Conservation (phyloP, 1,284 basidiomycete species). For the Tilletia indica region DNA sequence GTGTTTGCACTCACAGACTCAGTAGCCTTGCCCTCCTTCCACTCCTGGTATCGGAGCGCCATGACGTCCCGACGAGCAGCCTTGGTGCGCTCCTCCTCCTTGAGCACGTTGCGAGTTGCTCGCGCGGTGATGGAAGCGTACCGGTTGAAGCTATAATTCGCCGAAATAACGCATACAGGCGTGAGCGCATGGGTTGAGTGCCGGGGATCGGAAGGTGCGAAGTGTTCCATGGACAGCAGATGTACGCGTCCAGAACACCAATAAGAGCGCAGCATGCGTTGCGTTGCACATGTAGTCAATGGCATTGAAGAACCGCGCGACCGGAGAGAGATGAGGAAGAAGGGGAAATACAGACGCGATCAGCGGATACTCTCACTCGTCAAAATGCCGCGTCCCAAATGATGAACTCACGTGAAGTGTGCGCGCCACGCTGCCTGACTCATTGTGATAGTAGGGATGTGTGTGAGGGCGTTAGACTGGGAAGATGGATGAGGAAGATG, state of each 20-base stretch:
- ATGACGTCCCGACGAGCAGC: conserved; percentile 56
- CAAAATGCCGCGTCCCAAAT: neutral
- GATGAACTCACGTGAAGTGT: conserved; percentile 49
- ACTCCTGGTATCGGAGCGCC: conserved; percentile 57
- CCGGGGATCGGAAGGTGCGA: neutral
- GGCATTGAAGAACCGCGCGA: too few relatives aligned
- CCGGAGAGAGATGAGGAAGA: neutral
- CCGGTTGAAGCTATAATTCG: conserved; percentile 57
- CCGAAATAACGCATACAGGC: neutral
- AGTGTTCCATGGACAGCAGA: neutral
- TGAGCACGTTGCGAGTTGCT: conserved; percentile 57
- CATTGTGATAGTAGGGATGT: conserved; percentile 26
- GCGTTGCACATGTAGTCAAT: too few relatives aligned
- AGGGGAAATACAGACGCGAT: too few relatives aligned
- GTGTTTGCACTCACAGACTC: conserved; percentile 46
- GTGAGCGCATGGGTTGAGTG: neutral
- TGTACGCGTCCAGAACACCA: too few relatives aligned
- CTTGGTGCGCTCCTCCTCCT: conserved; percentile 57
- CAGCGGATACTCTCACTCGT: too few relatives aligned
- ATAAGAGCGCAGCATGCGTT: too few relatives aligned
- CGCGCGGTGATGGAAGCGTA: conserved; percentile 57
- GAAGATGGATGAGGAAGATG: too few relatives aligned
- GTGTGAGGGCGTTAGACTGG: too few relatives aligned
- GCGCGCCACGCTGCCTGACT: conserved; percentile 51
- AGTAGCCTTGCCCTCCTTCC: conserved; percentile 56